Conservation (phyloP, 1,139 yeast species). For the Groenewaldozyma sp. region DNA sequence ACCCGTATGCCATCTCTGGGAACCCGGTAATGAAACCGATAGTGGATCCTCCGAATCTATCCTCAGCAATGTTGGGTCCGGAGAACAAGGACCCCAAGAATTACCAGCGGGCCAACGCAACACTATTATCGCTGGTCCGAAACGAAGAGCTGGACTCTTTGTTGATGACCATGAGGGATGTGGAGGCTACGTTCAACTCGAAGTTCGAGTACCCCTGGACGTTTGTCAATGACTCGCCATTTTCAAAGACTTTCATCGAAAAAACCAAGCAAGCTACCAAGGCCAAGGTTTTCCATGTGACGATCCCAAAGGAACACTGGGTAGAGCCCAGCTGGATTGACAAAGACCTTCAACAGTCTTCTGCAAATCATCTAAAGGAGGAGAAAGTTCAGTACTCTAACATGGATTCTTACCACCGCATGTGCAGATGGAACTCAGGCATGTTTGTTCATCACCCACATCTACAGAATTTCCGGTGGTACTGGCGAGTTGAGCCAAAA, state of each 20-base stretch:
- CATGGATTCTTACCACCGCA: constrained; percentile 56
- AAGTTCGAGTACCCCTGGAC: constrained; percentile 77
- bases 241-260: constrained; percentile 46
- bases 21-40: constrained; percentile 19
- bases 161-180: constrained; percentile 42
- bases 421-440: constrained; percentile 69
- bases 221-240: constrained; percentile 63
- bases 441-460: constrained; percentile 54
- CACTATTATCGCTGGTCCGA: constrained; percentile 61
- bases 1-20: constrained; percentile 19
- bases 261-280: constrained; percentile 35
- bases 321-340: constrained; percentile 53
- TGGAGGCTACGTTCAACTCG: constrained; percentile 56
- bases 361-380: constrained; percentile 35
- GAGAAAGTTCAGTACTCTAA: constrained; percentile 54
- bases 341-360: constrained; percentile 29
- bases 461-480: constrained; percentile 46
- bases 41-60: constrained; percentile 16
- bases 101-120: constrained; percentile 48
- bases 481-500: constrained; percentile 77
- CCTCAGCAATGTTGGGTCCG: not conserved
- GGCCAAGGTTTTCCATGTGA: constrained; percentile 51
- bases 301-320: constrained; percentile 49
- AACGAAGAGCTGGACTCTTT: constrained; percentile 51
- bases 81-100: not conserved